Evolutionary conservation across 2,329 filamentous ascomycete species (phyloP).

Genomic region (Talaromyces amestolkiae): DNA sequence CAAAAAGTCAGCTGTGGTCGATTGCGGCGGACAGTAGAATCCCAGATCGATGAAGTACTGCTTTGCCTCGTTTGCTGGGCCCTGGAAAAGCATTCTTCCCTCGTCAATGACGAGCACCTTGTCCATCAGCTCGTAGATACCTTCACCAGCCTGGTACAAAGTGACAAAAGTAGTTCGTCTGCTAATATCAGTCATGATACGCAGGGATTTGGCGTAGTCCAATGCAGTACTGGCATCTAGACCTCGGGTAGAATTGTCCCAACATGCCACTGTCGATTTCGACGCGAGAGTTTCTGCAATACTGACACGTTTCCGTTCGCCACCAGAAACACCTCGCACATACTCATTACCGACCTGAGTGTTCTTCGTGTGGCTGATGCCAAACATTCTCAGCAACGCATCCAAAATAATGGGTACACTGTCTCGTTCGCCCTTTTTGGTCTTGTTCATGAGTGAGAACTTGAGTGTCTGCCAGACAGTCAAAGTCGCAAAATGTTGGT

Average conservation of each 20-base stretch:
- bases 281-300: constrained; percentile 76
- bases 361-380: constrained; percentile 70
- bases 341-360: constrained; percentile 74
- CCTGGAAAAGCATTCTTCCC: constrained; percentile 67
- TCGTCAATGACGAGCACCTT: constrained; percentile 76
- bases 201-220: constrained; percentile 69
- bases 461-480: constrained; percentile 76
- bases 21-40: constrained; percentile 57
- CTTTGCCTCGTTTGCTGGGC: constrained; percentile 59
- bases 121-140: constrained; percentile 72
- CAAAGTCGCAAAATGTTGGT: constrained; percentile 69
- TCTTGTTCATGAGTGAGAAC: constrained; percentile 74
- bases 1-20: constrained; percentile 73
- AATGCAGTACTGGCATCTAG: constrained; percentile 75
- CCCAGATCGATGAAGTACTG: constrained; percentile 67
- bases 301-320: constrained; percentile 75
- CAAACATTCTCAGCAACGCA: constrained; percentile 73
- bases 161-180: constrained; percentile 69
- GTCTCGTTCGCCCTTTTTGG: constrained; percentile 61
- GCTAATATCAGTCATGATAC: constrained; percentile 72
- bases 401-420: constrained; percentile 60
- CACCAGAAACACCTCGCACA: constrained; percentile 72
- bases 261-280: constrained; percentile 70
- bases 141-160: constrained; percentile 68
- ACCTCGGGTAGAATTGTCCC: constrained; percentile 80